Percentiles rank a stretch among this genome's conserved stretches.
phyloP scores from a whole-genome alignment of 208 protist genomes.

The Crithidia expoeki region DNA sequence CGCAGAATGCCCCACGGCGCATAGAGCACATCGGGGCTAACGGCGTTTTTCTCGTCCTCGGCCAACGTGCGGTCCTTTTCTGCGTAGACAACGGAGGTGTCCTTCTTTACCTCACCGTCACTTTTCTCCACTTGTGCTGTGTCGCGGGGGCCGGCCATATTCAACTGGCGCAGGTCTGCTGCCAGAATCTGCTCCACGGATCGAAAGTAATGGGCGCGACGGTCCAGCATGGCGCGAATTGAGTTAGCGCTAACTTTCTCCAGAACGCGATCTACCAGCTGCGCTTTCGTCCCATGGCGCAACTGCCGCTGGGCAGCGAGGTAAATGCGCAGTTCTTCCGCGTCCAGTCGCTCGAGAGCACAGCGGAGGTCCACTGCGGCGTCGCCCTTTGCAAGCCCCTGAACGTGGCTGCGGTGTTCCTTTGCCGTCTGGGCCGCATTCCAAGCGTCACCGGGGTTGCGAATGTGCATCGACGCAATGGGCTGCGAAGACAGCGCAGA shows the following conservation, averaged over 20 bases:
- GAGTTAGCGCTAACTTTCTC: constrained; percentile 48
- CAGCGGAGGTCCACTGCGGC: constrained; percentile 41
- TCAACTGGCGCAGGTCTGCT: constrained; percentile 64
- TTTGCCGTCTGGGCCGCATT: constrained; percentile 68
- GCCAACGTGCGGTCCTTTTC: constrained; percentile 52
- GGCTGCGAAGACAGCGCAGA: constrained; percentile 14
- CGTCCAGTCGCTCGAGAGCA: constrained; percentile 65
- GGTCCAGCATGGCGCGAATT: constrained; percentile 81
- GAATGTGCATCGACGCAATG: constrained; percentile 81
- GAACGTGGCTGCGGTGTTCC: constrained; percentile 42
- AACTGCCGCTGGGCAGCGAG: constrained; percentile 82
- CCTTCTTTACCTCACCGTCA: neutral
- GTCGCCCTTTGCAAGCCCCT: constrained; percentile 30
- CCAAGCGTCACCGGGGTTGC: constrained; percentile 83
- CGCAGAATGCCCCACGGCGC: constrained; percentile 89
- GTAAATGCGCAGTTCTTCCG: constrained; percentile 92
- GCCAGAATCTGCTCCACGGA: constrained; percentile 81
- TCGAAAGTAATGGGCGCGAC: constrained; percentile 86
- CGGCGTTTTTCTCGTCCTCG: constrained; percentile 43
- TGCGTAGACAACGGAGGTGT: neutral
- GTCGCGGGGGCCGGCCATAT: constrained; percentile 12
- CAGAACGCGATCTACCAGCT: constrained; percentile 78
- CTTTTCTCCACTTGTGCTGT: neutral
- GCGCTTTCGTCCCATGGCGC: constrained; percentile 74
- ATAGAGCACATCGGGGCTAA: constrained; percentile 68